Evolutionary conservation across 2,329 filamentous ascomycete genomes (phyloP).

Genomic region (Orbilia ellipsospora): DNA sequence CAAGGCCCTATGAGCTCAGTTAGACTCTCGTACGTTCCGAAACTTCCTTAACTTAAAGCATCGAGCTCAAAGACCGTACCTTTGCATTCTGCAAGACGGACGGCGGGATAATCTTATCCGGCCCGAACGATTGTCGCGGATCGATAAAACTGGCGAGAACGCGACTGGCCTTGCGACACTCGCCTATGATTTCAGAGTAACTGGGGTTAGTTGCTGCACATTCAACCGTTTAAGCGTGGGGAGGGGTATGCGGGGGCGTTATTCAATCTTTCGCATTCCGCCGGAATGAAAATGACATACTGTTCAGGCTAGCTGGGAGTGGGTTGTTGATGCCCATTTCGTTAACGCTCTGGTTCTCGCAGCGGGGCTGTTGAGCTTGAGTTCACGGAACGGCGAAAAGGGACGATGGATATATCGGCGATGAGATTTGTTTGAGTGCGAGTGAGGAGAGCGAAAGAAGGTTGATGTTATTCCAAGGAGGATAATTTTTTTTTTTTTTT

Average conservation of each 20-base stretch:
- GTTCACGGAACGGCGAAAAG: conserved; percentile 1
- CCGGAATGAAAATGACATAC: conserved; percentile 61
- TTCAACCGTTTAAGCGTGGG: not conserved
- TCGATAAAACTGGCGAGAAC: conserved; percentile 96
- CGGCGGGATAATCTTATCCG: conserved; percentile 96
- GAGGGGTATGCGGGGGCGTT: conserved; percentile 24
- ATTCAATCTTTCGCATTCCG: too few species aligned
- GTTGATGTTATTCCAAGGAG: too few species aligned
- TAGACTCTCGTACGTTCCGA: conserved; percentile 6
- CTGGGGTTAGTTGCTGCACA: not conserved
- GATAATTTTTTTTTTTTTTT: too few species aligned
- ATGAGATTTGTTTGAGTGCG: not conserved
- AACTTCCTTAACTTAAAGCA: not conserved
- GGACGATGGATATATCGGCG: not conserved
- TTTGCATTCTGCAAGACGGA: conserved; percentile 90
- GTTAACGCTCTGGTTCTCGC: conserved; percentile 8
- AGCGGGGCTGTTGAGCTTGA: not conserved
- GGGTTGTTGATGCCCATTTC: conserved; percentile 67
- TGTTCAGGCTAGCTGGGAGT: conserved; percentile 67
- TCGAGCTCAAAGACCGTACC: conserved; percentile 65
- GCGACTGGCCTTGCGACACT: conserved; percentile 97
- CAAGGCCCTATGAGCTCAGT: conserved; percentile 71
- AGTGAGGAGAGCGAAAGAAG: not conserved
- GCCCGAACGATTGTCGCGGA: conserved; percentile 89
- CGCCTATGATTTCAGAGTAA: conserved; percentile 70